phyloP scores from a whole-genome alignment of 140 eudicot species.

The Erigeron philadelphicus region DNA sequence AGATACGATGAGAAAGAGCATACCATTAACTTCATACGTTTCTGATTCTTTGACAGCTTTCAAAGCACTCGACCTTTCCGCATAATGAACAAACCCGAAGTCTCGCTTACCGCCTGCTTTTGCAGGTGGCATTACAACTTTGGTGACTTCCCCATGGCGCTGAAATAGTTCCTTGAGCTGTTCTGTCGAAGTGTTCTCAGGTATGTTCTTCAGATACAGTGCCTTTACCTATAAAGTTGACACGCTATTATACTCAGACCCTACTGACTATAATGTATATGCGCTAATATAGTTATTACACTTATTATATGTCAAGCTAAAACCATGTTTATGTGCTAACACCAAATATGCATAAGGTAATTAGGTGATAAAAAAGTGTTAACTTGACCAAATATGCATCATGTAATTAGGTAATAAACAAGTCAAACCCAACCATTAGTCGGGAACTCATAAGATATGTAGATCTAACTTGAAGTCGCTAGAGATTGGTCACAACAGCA shows the following conservation, averaged over 20 bases:
- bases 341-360: neutral
- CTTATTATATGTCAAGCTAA: neutral
- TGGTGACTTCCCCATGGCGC: constrained; percentile 91
- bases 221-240: constrained; percentile 66
- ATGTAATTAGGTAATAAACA: neutral
- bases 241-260: neutral
- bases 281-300: neutral
- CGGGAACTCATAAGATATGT: neutral
- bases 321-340: neutral
- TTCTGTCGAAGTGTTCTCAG: constrained; percentile 78
- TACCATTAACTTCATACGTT: constrained; percentile 85
- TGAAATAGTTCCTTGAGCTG: constrained; percentile 77
- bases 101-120: constrained; percentile 83
- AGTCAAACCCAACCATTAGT: neutral
- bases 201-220: constrained; percentile 92
- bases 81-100: constrained; percentile 91
- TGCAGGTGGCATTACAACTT: constrained; percentile 93
- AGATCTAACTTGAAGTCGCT: neutral
- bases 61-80: constrained; percentile 91
- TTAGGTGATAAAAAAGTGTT: neutral
- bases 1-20: neutral
- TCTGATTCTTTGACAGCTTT: constrained; percentile 80
- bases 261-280: constrained; percentile 1
- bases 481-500: no score
- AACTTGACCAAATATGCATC: neutral